Base-by-base conservation (phyloP, 257 asterid species). In the Penstemon davidsonii region DNA sequence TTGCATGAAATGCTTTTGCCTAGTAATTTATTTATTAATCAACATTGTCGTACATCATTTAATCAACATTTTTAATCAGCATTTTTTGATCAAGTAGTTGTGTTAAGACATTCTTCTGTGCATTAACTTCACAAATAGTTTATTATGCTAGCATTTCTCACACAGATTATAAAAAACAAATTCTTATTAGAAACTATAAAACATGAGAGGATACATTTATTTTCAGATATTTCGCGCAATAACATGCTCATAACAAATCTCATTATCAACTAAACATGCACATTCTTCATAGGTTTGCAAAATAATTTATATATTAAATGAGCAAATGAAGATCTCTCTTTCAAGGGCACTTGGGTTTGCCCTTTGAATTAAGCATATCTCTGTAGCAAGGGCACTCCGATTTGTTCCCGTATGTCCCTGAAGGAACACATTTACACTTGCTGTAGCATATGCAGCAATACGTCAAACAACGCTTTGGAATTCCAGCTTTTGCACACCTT, bases 371-470 rank as follows among this genome's bases (percentile, higher is more conserved):
- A 38, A 83, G 40, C 78, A 77, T 75, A 59, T 77, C 78, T 60
- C 82, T 69, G 70, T 83, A 80, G 59, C 88, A 80, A 0, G 84
- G 85, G 60, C 85, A 80, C 71, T 83, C 85, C 0, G 78, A 73
- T 54, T 78, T 78, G 77, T 83, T 80, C n/a, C 82, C 88, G 12
- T 72, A 73, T 0, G 82, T 83, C 11, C 87, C 87, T 0, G 81
- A 77, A 19, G 85, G 87, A 40, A 83, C 83, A 66, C 87, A 82
- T 3, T 62, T 41, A 70, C 87, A 83, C 60, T 74, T 75, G 53
- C 11, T 45, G 67, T 83, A 80, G 80, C 83, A 83, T 13, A 80
- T 55, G 33, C 74, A 46, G 68, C 86, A 83, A 62, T 73, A 75
- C 6, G 56, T 71, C 25, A 78, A 64, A 80, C 88, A 83, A 18